Evolutionary conservation across 1,284 basidiomycete genomes (phyloP), one percentile per base, ranked within the genome.

Genomic region (Hemileia vastatrix): DNA sequence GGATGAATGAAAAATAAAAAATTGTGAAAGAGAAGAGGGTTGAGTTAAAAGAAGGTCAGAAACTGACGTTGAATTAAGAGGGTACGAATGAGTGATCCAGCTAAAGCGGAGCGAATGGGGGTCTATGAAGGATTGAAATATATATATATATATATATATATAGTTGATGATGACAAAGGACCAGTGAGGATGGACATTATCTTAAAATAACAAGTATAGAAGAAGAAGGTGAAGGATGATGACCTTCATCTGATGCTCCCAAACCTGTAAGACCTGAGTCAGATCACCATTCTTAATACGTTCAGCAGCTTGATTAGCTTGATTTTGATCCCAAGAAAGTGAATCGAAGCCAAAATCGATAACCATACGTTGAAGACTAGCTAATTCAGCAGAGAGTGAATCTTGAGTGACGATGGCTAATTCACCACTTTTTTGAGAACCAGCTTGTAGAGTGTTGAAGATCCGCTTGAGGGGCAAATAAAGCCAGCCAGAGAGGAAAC

Each of bases 21-120:
- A 1, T 2, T 43, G 5, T 3, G 23, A 23, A 33, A 21, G 2
- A 8, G 18, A 15, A 11, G 9, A 50, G 31, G 49, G 45, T 0
- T 4, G 31, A 19, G 18, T 21, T 36, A 9, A 13, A 21, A 18
- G 40, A 21, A 21, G 23, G n/a, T 2, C 6, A n/a, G 6, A 90
- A 91, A 81, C 97, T 97, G 63, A 92, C 89, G 77, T 97, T 97
- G 94, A 59, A 98, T 88, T 64, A 98, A 85, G 33, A 93, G 78
- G 0, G 89, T 86, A 44, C 94, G 83, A 24, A 97, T 79, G 11
- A 98, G 81, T 11, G 86, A 87, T 3, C 94, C 94, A 2, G 81
- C 79, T 4, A 97, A 65, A 3, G 86, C 88, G 31, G 88, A 90
- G 69, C 83, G 85, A 62, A 97, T 72, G 0, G 94, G 95, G 21